phyloP scores from a whole-genome alignment of 2,329 filamentous ascomycete genomes.

The Esteya vermicola region DNA sequence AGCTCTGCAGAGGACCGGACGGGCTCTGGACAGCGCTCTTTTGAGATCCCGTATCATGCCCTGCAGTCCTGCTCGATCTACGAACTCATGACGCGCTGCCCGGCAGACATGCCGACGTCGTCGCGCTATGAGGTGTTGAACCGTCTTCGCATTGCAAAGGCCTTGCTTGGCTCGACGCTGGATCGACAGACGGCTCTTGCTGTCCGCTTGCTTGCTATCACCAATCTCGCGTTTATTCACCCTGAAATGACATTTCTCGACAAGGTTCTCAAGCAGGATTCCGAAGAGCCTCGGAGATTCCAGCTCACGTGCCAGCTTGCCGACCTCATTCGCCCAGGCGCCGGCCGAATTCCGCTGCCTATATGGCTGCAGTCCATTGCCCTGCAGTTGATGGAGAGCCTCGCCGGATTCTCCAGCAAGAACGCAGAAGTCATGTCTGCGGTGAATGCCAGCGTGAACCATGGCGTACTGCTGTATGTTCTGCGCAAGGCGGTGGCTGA shows the following conservation, averaged over 20 bases:
- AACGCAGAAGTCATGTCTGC: conserved; percentile 73
- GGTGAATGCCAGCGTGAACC: conserved; percentile 91
- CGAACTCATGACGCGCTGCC: conserved; percentile 39
- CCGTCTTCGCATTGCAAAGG: conserved; percentile 70
- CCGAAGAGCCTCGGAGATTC: conserved; percentile 74
- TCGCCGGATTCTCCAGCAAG: conserved; percentile 65
- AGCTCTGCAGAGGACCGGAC: conserved; percentile 23
- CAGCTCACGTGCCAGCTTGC: conserved; percentile 88
- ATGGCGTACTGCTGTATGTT: conserved; percentile 86
- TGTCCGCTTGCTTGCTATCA: conserved; percentile 71
- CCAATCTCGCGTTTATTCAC: conserved; percentile 84
- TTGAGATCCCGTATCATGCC: conserved; percentile 49
- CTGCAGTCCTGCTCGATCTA: conserved; percentile 39
- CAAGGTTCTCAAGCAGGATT: conserved; percentile 74
- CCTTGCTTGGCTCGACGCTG: conserved; percentile 50
- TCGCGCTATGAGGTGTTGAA: conserved; percentile 76
- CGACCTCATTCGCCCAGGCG: conserved; percentile 75
- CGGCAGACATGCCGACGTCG: conserved; percentile 54
- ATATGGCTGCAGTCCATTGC: conserved; percentile 70
- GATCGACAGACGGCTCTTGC: conserved; percentile 64
- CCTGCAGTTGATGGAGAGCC: conserved; percentile 68
- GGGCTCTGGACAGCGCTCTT: conserved; percentile 35
- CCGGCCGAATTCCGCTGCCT: conserved; percentile 46
- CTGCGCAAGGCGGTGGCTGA: conserved; percentile 81
- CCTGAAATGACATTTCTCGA: conserved; percentile 71